Conservation (phyloP, 176 grass and related monocot genomes). For the Puccinellia tenuiflora region DNA sequence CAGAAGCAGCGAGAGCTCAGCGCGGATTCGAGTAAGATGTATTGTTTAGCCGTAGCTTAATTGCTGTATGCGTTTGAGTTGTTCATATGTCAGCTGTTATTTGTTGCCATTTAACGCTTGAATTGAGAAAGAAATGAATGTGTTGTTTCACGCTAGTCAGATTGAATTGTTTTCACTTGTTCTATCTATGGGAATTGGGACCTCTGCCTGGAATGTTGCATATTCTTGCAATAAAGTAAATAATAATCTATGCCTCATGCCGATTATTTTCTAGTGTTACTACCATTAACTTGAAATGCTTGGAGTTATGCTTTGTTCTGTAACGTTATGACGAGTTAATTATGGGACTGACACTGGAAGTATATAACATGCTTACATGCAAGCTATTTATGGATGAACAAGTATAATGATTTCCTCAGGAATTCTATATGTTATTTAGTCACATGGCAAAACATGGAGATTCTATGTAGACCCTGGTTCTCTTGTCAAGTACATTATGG, state of each 20-base stretch:
- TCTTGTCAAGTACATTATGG: neutral
- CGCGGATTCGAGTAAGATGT: constrained; percentile 58
- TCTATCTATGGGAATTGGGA: neutral
- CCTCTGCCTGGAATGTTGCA: neutral
- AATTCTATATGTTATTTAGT: neutral
- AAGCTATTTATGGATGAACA: neutral
- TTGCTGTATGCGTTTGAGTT: neutral
- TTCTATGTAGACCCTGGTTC: neutral
- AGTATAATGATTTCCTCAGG: neutral
- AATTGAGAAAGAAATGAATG: neutral
- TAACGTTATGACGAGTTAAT: neutral
- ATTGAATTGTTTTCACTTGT: neutral
- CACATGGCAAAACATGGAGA: neutral
- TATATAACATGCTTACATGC: no score
- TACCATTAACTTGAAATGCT: neutral
- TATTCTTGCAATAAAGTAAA: neutral
- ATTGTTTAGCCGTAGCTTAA: neutral
- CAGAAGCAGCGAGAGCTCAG: constrained; percentile 67
- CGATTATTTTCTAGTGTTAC: neutral
- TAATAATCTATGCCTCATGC: neutral
- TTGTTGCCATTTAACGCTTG: neutral
- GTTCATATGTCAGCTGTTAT: neutral
- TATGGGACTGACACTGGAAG: neutral
- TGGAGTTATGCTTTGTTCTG: neutral
- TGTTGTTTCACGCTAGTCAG: neutral